Base-by-base conservation (phyloP, 2,329 filamentous ascomycete species). In the Lachnellula occidentalis region DNA sequence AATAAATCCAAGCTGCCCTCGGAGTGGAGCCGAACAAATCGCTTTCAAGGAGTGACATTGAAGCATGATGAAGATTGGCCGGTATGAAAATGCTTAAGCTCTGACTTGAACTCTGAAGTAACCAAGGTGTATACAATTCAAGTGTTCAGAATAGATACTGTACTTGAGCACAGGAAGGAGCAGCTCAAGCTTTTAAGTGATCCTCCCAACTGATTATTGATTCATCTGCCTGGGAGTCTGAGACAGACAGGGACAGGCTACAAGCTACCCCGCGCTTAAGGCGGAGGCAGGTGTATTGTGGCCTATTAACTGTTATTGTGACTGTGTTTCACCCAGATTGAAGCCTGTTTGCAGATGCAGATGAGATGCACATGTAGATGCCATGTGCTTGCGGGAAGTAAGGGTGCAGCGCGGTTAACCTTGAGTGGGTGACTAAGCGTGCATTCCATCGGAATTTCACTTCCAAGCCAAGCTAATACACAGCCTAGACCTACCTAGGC, bases 21-120 rank as follows among this genome's bases (percentile, higher is more conserved):
- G 54, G 34, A 54, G 21, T 36, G 43, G 27, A 19, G 43, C 34
- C 21, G 54, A 17, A 48, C 47, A 55, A 19, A 58, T 4, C 31
- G 59, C 50, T 24, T 45, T 57, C 14, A 58, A 21, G 45, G 51
- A 48, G 27, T 55, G 48, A 21, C 21, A 43, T 45, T 36, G 48
- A 47, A 53, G 50, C 58, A 56, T 51, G 39, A 8, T 48, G 36
- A 27, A 37, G 39, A 11, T 34, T 45, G 36, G 12, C 22, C 7
- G 37, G 31, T 4, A 50, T 31, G 9, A 39, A 12, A 47, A 8
- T n/a, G 19, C 39, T 15, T 14, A 36, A 34, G 41, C 41, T 27
- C 34, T 39, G 22, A 8, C 46, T 56, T 27, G 46, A 41, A 36
- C 27, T 50, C 34, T 45, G 45, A 41, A 19, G 15, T 19, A 4